Percentiles rank a stretch among this genome's conserved stretches.
These are phyloP conservation scores for Penicillium goetzii DNA, from an alignment of 495 filamentous ascomycete species.

Conservation along the genomic window DNA sequence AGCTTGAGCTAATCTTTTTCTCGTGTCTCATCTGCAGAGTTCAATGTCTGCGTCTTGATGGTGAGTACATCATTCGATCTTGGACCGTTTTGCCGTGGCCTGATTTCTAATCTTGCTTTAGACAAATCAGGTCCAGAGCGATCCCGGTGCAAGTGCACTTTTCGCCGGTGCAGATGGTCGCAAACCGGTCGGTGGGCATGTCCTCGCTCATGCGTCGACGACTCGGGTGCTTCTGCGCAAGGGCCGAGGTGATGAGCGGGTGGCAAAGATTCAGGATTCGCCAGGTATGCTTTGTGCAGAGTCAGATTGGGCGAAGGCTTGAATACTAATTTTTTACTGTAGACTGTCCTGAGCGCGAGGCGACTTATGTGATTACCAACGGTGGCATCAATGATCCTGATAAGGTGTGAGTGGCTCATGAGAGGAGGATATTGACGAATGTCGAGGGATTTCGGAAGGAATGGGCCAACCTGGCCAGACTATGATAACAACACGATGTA, in stretches of 20 bases:
- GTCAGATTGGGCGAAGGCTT: not conserved
- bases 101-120: slow-evolving; percentile 26
- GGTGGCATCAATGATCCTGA: slow-evolving; percentile 78
- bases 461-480: not conserved
- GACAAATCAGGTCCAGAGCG: slow-evolving; percentile 83
- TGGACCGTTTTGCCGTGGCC: not conserved
- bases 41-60: slow-evolving; percentile 78
- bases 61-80: slow-evolving; percentile 37
- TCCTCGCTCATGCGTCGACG: slow-evolving; percentile 78
- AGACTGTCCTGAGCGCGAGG: slow-evolving; percentile 78
- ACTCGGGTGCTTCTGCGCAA: slow-evolving; percentile 76
- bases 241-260: slow-evolving; percentile 76
- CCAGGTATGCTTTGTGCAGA: slow-evolving; percentile 59
- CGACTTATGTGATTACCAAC: slow-evolving; percentile 77
- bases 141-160: slow-evolving; percentile 79
- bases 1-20: slow-evolving; percentile 13
- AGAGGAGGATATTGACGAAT: not conserved
- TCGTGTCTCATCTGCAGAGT: slow-evolving; percentile 54
- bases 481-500: not conserved
- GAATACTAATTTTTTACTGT: slow-evolving; percentile 13
- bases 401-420: slow-evolving; percentile 39
- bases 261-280: slow-evolving; percentile 80
- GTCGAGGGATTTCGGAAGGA: not conserved
- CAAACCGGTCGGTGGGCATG: slow-evolving; percentile 76
- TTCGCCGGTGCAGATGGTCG: slow-evolving; percentile 78